Percentiles rank a stretch among this genome's conserved stretches.
Conservation (phyloP, 495 filamentous ascomycete species). For the Aspergillus campestris region DNA sequence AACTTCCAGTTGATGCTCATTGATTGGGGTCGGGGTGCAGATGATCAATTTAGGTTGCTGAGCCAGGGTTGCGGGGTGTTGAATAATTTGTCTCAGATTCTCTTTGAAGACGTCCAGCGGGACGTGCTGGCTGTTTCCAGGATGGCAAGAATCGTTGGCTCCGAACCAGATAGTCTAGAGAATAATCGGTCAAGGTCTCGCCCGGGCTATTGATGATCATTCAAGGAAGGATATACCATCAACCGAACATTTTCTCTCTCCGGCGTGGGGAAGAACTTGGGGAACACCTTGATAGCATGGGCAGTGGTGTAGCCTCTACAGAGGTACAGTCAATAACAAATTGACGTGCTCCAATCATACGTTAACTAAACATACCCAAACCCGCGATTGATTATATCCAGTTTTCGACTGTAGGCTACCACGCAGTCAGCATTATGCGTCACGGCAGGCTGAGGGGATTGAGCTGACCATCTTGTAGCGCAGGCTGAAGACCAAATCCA, state of each 20-base stretch:
- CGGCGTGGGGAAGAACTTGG: constrained; percentile 48
- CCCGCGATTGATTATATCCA: constrained; percentile 64
- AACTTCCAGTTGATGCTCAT: constrained; percentile 58
- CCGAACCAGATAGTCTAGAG: constrained; percentile 70
- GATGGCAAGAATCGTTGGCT: constrained; percentile 75
- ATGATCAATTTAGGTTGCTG: constrained; percentile 69
- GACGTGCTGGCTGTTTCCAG: constrained; percentile 59
- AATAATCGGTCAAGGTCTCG: too few relatives aligned
- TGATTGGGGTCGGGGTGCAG: constrained; percentile 70
- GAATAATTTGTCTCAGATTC: constrained; percentile 62
- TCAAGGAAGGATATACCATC: constrained; percentile 44
- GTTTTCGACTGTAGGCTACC: constrained; percentile 50
- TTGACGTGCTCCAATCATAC: not conserved
- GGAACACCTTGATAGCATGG: constrained; percentile 52
- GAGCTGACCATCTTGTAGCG: constrained; percentile 58
- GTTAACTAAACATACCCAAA: constrained; percentile 38
- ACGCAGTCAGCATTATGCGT: constrained; percentile 1
- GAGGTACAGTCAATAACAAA: not conserved
- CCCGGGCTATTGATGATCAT: not conserved
- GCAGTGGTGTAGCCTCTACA: constrained; percentile 61
- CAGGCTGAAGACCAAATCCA: constrained; percentile 64
- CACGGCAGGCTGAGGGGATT: not conserved
- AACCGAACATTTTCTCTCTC: constrained; percentile 50
- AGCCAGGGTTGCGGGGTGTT: constrained; percentile 55
- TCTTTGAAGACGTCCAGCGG: constrained; percentile 60